Conservation (phyloP, 208 protist genomes). For the Leishmania turanica region DNA sequence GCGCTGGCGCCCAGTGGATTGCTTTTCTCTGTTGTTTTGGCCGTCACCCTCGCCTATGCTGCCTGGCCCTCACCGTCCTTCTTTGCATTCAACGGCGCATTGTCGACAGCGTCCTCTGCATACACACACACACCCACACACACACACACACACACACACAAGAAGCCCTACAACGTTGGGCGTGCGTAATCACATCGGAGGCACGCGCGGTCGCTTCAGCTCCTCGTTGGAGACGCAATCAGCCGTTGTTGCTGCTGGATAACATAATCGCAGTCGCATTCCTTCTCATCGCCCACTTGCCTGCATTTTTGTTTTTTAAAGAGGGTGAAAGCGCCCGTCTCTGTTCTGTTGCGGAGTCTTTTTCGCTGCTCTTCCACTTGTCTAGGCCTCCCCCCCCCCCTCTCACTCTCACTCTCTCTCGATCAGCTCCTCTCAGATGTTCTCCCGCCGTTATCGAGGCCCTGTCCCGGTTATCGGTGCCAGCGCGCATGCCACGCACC, state of each 20-base stretch:
- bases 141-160: no score
- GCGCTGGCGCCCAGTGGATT: not conserved
- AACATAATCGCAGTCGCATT: not conserved
- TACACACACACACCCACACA: not conserved
- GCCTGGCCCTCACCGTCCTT: not conserved
- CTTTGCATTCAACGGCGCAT: no score
- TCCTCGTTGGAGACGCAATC: not conserved
- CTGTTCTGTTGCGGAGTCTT: no score
- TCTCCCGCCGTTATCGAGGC: conserved; percentile 5
- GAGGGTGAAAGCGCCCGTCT: not conserved
- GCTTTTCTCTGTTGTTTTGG: not conserved
- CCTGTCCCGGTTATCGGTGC: not conserved
- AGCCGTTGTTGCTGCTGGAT: not conserved
- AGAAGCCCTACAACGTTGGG: not conserved
- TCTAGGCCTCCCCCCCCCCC: not conserved
- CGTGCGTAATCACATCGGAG: no score
- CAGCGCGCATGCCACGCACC: not conserved
- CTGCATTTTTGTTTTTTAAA: not conserved
- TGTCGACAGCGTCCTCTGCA: no score
- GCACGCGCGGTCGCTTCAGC: not conserved
- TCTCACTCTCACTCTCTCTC: not conserved
- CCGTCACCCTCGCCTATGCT: not conserved
- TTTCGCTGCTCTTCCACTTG: not conserved
- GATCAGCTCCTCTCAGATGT: conserved; percentile 2
- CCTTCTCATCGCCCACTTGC: not conserved